Evolutionary conservation across 2,329 filamentous ascomycete species (phyloP), one percentile per base, ranked within the genome.

Genomic region (Diaporthe velutina): DNA sequence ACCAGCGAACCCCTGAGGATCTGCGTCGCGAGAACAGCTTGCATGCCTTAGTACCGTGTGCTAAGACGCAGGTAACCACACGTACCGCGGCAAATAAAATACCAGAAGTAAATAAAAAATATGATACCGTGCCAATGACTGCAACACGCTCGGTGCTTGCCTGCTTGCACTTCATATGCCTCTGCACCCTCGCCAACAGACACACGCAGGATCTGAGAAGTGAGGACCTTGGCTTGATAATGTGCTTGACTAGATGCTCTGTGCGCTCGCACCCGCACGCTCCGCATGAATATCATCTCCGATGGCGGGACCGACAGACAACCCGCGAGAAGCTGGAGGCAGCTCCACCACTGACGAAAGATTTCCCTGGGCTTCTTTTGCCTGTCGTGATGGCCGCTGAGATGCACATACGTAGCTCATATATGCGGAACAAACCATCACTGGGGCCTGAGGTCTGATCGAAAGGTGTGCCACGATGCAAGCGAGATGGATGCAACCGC

Each of bases 1-100:
- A 40, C 70, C 57, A 42, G 54, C 57, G 19, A 72, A 33, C 70
- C 70, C 70, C 70, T 72, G 70, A 72, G 35, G 70, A 72, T 72
- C 70, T 72, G 57, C 45, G 48, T 40, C 42, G 64, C 64, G 48
- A 68, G 48, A 68, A 68, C 64, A 68, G n/a, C 33, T 68, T 38
- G 64, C 64, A 68, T 68, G 33, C 57, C 50, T 45, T 45, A 68
- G 71, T 19, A 68, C 50, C 60, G 45, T 9, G 61, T n/a, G 45
- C 52, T 73, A 67, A 64, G 28, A 58, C 60, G n/a, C 64, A 54
- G 45, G 60, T 50, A 52, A 71, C 55, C 55, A 54, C 48, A 54
- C 54, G 38, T 52, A 70, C 60, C 60, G 60, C 60, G 60, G 60
- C 40, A 64, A 30, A 33, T 48, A 60, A 25, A 50, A 68, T 54